Percentiles rank a stretch among this genome's conserved stretches.
Conservation (phyloP, 192 early-diverging fungal species). For the Podila horticola region DNA sequence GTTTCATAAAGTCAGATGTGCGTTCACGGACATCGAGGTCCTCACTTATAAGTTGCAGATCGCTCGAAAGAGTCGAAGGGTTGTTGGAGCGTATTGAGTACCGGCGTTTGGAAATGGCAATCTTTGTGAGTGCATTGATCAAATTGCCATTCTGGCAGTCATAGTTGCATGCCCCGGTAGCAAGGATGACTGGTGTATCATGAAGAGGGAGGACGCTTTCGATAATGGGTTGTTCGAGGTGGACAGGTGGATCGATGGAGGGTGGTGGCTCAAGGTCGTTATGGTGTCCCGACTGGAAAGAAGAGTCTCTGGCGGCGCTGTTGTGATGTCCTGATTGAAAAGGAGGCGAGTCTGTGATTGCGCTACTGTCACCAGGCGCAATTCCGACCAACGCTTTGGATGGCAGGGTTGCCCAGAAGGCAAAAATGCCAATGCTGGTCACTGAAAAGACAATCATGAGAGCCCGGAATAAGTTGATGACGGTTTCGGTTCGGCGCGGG, state of each 20-base stretch:
- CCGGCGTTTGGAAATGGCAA: slow-evolving; percentile 29
- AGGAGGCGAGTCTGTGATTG: background rate
- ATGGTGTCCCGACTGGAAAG: slow-evolving; percentile 36
- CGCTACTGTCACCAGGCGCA: background rate
- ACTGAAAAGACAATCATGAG: slow-evolving; percentile 30
- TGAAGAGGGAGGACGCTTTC: too few relatives aligned
- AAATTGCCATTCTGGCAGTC: slow-evolving; percentile 27
- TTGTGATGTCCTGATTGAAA: slow-evolving; percentile 40
- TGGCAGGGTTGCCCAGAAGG: slow-evolving; percentile 11
- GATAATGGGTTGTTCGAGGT: background rate
- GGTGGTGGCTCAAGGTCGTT: slow-evolving; percentile 4
- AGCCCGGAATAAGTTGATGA: slow-evolving; percentile 31
- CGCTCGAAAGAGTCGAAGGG: background rate
- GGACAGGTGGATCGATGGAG: slow-evolving; percentile 12
- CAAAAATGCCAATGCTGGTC: slow-evolving; percentile 16
- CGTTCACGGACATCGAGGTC: slow-evolving; percentile 11
- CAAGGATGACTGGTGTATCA: background rate
- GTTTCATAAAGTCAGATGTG: slow-evolving; percentile 7
- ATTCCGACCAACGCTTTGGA: background rate
- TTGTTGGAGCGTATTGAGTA: slow-evolving; percentile 14
- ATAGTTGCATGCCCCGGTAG: background rate
- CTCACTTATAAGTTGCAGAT: slow-evolving; percentile 3
- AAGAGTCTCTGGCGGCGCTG: background rate
- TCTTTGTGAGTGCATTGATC: slow-evolving; percentile 22
- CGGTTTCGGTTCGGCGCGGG: slow-evolving; percentile 27